phyloP scores from a whole-genome alignment of 306 rosid species.

The Heteromeles arbutifolia region DNA sequence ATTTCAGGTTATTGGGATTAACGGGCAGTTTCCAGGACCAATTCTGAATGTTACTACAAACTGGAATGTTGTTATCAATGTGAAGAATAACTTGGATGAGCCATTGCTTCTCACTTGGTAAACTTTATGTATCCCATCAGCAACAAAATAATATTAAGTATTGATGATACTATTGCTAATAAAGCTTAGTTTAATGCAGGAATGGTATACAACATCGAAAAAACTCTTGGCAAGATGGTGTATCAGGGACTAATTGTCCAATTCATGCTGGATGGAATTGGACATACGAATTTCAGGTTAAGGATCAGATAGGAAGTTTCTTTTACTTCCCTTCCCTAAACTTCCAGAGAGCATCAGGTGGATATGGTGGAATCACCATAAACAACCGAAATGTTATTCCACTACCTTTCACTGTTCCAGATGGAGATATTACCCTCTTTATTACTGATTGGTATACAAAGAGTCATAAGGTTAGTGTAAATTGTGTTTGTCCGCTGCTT shows the following conservation, averaged over 20 bases:
- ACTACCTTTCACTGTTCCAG: constrained; percentile 71
- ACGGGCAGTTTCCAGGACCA: constrained; percentile 78
- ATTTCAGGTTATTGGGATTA: constrained; percentile 77
- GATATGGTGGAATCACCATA: constrained; percentile 77
- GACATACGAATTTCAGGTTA: constrained; percentile 90
- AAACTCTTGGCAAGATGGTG: constrained; percentile 96
- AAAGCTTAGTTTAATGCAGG: constrained; percentile 55
- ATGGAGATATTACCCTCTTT: constrained; percentile 82
- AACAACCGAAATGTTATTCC: constrained; percentile 75
- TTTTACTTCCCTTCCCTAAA: constrained; percentile 82
- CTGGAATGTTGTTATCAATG: constrained; percentile 89
- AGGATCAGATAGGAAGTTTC: constrained; percentile 97
- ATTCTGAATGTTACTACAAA: constrained; percentile 76
- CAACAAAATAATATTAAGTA: background rate
- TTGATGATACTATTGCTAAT: constrained; percentile 28
- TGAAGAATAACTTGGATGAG: constrained; percentile 83
- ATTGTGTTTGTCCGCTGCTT: background rate
- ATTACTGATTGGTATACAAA: constrained; percentile 79
- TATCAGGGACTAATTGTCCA: constrained; percentile 92
- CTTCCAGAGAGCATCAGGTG: constrained; percentile 91
- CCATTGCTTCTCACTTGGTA: constrained; percentile 91
- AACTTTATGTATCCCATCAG: constrained; percentile 2
- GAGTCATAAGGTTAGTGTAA: constrained; percentile 62
- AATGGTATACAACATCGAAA: constrained; percentile 78
- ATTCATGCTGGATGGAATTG: constrained; percentile 97